Conservation (phyloP, 805 yeast genomes). For the Jamesozyma gamospora region DNA sequence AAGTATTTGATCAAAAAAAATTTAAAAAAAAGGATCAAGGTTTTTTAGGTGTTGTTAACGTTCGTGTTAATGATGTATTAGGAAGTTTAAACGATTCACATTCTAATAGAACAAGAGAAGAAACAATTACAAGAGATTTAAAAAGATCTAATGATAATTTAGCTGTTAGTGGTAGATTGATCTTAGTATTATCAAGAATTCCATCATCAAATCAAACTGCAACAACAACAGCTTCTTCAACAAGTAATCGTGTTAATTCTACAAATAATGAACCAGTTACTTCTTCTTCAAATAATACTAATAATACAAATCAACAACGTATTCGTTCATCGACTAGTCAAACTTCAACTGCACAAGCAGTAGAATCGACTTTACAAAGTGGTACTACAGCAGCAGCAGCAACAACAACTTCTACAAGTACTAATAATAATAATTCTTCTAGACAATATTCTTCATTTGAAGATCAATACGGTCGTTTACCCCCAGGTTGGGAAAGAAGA, state of each 20-base stretch:
- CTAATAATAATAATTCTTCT: constrained; percentile 1
- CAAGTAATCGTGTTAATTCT: constrained; percentile 4
- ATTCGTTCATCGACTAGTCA: constrained; percentile 7
- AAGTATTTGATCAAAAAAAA: constrained; percentile 93
- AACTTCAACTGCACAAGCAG: constrained; percentile 22
- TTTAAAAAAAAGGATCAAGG: constrained; percentile 98
- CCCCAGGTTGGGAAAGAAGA: constrained; percentile 98
- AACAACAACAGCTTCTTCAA: constrained; percentile 10
- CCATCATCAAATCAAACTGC: constrained; percentile 24
- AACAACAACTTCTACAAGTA: constrained; percentile 9
- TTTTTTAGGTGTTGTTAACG: constrained; percentile 89
- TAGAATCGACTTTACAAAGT: constrained; percentile 24
- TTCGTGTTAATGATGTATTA: constrained; percentile 73
- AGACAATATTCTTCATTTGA: constrained; percentile 88
- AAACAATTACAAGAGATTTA: constrained; percentile 85
- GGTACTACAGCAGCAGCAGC: constrained; percentile 13
- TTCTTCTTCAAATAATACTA: constrained; percentile 6
- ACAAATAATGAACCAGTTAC: constrained; percentile 12
- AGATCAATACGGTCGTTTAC: constrained; percentile 92
- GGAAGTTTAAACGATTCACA: constrained; percentile 44
- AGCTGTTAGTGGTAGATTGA: constrained; percentile 87
- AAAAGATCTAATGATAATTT: constrained; percentile 85
- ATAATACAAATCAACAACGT: constrained; percentile 6
- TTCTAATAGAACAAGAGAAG: constrained; percentile 41
- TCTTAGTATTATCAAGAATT: constrained; percentile 51